Percentiles rank a stretch among this genome's conserved stretches.
Evolutionary conservation across 257 asterid genomes (phyloP).

Genomic region (Salvia hispanica): DNA sequence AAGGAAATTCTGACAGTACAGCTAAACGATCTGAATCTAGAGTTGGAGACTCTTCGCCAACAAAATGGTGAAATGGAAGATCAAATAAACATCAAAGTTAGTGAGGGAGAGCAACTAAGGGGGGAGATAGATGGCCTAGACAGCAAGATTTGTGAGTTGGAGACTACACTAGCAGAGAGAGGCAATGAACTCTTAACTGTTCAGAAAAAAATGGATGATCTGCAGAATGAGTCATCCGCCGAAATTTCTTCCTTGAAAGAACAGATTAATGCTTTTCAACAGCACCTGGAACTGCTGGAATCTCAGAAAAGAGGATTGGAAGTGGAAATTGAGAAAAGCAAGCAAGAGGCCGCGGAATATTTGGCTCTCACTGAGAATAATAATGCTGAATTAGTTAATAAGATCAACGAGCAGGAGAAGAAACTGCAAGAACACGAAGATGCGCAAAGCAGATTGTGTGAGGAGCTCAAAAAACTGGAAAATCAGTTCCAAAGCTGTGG

Average conservation of each 20-base stretch:
- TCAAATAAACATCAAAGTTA: constrained; percentile 29
- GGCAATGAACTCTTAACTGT: constrained; percentile 40
- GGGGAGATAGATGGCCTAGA: constrained; percentile 54
- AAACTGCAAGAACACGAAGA: constrained; percentile 60
- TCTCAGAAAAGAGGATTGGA: constrained; percentile 58
- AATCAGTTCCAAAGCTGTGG: constrained; percentile 43
- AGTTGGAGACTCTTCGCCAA: constrained; percentile 39
- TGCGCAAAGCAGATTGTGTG: constrained; percentile 45
- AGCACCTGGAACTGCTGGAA: constrained; percentile 50
- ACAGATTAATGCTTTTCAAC: constrained; percentile 44
- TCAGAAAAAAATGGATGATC: constrained; percentile 55
- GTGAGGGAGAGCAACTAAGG: constrained; percentile 44
- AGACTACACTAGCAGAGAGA: constrained; percentile 44
- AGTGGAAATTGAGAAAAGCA: constrained; percentile 47
- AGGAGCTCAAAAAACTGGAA: constrained; percentile 54
- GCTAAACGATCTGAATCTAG: constrained; percentile 41
- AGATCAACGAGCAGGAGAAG: constrained; percentile 49
- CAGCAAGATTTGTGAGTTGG: constrained; percentile 45
- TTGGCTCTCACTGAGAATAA: constrained; percentile 48
- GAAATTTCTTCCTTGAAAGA: constrained; percentile 43
- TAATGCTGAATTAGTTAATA: constrained; percentile 48
- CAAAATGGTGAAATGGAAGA: constrained; percentile 46
- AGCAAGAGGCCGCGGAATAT: constrained; percentile 48
- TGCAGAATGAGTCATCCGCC: constrained; percentile 48
- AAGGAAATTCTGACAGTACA: constrained; percentile 38